These are phyloP conservation scores for Tolypocladium sp. DNA, from an alignment of 2,329 filamentous ascomycete species.

Conservation along the genomic window DNA sequence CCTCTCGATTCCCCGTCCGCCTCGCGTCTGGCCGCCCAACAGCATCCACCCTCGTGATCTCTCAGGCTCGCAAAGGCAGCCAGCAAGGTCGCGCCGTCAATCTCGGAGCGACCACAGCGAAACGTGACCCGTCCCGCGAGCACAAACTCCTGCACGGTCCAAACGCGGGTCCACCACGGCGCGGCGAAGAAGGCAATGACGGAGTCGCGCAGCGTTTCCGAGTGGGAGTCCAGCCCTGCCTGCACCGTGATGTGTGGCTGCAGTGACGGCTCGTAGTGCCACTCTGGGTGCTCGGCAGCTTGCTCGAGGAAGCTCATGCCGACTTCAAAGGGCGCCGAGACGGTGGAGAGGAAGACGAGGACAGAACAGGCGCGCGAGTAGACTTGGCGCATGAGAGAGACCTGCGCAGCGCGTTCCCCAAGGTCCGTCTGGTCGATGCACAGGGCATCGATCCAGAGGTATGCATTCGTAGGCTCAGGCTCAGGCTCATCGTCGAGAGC, in stretches of 20 bases:
- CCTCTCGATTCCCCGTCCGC: not conserved
- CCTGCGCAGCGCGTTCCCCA: not conserved
- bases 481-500: not conserved
- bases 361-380: not conserved
- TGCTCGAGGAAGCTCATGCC: not conserved
- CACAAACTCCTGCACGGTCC: not conserved
- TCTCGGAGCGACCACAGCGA: not conserved
- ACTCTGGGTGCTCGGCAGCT: not conserved
- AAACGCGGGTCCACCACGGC: not conserved
- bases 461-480: not conserved
- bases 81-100: not conserved
- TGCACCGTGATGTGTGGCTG: not conserved
- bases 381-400: not conserved
- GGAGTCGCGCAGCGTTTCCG: not conserved
- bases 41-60: not conserved
- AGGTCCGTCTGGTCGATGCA: not conserved
- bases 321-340: not conserved
- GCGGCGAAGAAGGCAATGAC: not conserved
- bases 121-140: not conserved
- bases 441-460: not conserved
- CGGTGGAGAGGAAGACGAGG: not conserved
- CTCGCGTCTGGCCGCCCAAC: not conserved
- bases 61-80: not conserved
- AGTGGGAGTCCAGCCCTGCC: not conserved
- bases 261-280: not conserved